These are phyloP conservation scores for Fusarium camptoceras DNA, from an alignment of 2,329 filamentous ascomycete species.

Conservation along the genomic window DNA sequence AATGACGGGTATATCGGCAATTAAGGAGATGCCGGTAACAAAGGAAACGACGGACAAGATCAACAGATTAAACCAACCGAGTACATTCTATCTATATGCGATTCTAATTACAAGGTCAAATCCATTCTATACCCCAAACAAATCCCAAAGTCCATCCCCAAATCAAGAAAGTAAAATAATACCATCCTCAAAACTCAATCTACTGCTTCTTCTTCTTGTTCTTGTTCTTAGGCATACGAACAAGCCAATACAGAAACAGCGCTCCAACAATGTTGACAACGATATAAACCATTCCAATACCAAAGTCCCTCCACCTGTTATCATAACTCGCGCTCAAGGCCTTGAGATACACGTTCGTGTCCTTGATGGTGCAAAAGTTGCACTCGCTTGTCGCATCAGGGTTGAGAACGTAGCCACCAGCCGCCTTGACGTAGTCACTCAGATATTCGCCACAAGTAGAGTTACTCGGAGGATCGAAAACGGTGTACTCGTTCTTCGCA, in stretches of 20 bases:
- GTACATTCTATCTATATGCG: not conserved
- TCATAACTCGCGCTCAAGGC: slow-evolving; percentile 58
- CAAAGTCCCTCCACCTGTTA: slow-evolving; percentile 69
- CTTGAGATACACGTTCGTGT: slow-evolving; percentile 57
- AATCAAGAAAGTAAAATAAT: slow-evolving; percentile 2
- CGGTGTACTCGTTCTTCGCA: slow-evolving; percentile 72
- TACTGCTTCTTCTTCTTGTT: slow-evolving; percentile 35
- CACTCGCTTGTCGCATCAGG: slow-evolving; percentile 62
- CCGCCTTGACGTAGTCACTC: slow-evolving; percentile 54
- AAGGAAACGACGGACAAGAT: not conserved
- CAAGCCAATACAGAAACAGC: slow-evolving; percentile 64
- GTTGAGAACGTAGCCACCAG: slow-evolving; percentile 65
- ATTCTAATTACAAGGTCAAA: slow-evolving; percentile 16
- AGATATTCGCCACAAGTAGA: slow-evolving; percentile 70
- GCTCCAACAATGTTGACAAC: slow-evolving; percentile 64
- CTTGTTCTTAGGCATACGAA: slow-evolving; percentile 54
- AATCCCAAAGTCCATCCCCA: not conserved
- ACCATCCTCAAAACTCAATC: not conserved
- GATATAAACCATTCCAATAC: slow-evolving; percentile 66
- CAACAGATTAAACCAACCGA: not conserved
- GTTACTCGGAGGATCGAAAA: slow-evolving; percentile 67
- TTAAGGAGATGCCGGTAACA: not conserved
- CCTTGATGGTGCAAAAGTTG: slow-evolving; percentile 57
- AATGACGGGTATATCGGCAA: slow-evolving; percentile 16
- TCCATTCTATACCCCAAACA: slow-evolving; percentile 11